Evolutionary conservation across 768 basidiomycete genomes (phyloP).

Genomic region (Boletus subparvulus): DNA sequence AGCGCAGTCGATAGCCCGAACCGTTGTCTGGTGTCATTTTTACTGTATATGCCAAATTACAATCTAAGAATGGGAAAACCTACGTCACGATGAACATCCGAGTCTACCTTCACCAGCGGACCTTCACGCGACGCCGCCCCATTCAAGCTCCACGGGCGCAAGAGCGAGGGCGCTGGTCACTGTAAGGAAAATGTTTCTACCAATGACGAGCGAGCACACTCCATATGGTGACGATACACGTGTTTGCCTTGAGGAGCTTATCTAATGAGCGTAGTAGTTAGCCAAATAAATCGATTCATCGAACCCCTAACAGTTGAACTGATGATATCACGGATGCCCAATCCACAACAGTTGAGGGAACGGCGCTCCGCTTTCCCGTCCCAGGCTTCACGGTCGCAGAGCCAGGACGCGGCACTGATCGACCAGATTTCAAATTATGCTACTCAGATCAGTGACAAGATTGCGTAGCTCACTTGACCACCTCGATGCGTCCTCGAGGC

Average conservation of each 20-base stretch:
- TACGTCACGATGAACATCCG: not conserved
- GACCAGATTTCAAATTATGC: constrained; percentile 24
- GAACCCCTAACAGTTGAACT: constrained; percentile 11
- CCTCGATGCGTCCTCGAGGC: constrained; percentile 35
- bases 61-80: not conserved
- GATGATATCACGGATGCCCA: constrained; percentile 1
- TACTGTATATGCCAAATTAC: not conserved
- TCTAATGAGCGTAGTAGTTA: no score
- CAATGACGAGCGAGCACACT: not conserved
- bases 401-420: not conserved
- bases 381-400: no score
- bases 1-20: not conserved
- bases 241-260: constrained; percentile 21
- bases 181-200: not conserved
- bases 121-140: not conserved
- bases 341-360: not conserved
- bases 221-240: constrained; percentile 9
- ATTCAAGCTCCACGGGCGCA: constrained; percentile 5
- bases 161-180: constrained; percentile 4
- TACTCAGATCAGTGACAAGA: constrained; percentile 10
- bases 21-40: not conserved
- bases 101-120: not conserved
- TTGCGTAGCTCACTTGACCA: constrained; percentile 8
- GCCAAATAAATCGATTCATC: no score
- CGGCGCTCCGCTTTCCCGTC: constrained; percentile 17